Evolutionary conservation across 768 basidiomycete species (phyloP).

Genomic region (Boletus subcaerulescens): DNA sequence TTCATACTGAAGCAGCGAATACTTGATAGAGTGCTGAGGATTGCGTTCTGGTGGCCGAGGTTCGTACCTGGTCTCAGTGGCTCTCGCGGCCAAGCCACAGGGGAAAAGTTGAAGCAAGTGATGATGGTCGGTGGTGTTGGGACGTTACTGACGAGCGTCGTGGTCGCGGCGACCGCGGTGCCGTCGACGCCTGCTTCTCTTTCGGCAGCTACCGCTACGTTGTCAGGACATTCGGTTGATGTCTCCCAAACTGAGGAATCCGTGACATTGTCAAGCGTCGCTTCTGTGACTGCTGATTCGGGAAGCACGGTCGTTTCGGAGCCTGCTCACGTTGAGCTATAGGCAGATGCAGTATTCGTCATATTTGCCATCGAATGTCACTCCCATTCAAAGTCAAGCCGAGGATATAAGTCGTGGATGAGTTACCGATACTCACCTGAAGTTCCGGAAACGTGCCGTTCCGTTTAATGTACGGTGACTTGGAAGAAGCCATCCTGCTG

Average conservation of each 20-base stretch:
- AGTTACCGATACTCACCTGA: too few relatives aligned
- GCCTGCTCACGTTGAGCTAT: slow-evolving; percentile 17
- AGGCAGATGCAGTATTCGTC: neutral
- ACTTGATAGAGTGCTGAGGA: slow-evolving; percentile 70
- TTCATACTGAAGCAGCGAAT: slow-evolving; percentile 89
- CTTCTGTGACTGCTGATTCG: neutral
- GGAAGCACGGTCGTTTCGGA: neutral
- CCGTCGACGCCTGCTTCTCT: slow-evolving; percentile 13
- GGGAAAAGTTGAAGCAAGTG: slow-evolving; percentile 5
- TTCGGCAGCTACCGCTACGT: slow-evolving; percentile 4
- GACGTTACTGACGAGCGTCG: slow-evolving; percentile 7
- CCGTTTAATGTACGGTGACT: too few relatives aligned
- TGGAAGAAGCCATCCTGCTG: too few relatives aligned
- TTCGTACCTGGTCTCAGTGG: slow-evolving; percentile 48
- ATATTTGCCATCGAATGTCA: neutral
- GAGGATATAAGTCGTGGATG: too few relatives aligned
- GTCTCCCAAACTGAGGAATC: neutral
- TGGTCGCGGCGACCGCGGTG: neutral
- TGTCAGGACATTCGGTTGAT: neutral
- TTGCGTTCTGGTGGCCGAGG: slow-evolving; percentile 88
- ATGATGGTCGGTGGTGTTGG: neutral
- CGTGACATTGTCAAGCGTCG: neutral
- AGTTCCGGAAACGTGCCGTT: too few relatives aligned
- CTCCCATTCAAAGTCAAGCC: too few relatives aligned
- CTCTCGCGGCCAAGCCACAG: slow-evolving; percentile 1